Conservation (phyloP, 1,139 yeast species). For the Lizanozyma gosingica region DNA sequence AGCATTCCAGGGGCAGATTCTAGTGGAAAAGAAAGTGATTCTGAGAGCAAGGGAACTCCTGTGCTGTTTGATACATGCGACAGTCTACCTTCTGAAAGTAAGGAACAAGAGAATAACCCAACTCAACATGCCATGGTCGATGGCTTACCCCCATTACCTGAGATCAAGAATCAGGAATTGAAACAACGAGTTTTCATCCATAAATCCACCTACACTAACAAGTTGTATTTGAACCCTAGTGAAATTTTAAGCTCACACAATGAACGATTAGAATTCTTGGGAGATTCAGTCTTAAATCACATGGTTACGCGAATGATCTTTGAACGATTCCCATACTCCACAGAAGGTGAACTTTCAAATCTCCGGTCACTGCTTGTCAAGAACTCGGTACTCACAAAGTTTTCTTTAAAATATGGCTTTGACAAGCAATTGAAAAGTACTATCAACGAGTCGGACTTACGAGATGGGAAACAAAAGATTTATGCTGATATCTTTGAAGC, state of each 20-base stretch:
- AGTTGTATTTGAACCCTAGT: slow-evolving; percentile 43
- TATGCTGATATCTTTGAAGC: slow-evolving; percentile 85
- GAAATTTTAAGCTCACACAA: slow-evolving; percentile 64
- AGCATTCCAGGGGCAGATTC: background rate
- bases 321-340: slow-evolving; percentile 54
- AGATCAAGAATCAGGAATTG: slow-evolving; percentile 49
- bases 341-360: slow-evolving; percentile 77
- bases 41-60: background rate
- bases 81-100: too few relatives aligned
- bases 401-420: slow-evolving; percentile 65
- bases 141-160: slow-evolving; percentile 64
- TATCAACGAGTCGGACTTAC: slow-evolving; percentile 25
- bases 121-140: slow-evolving; percentile 7
- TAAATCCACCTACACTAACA: slow-evolving; percentile 59
- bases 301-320: slow-evolving; percentile 63
- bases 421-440: slow-evolving; percentile 48
- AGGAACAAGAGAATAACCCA: too few relatives aligned
- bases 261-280: slow-evolving; percentile 87
- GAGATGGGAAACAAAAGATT: slow-evolving; percentile 41
- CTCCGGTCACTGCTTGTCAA: slow-evolving; percentile 66
- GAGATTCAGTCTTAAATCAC: slow-evolving; percentile 80
- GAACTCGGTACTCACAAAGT: slow-evolving; percentile 63
- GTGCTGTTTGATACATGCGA: too few relatives aligned
- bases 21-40: too few relatives aligned
- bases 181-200: slow-evolving; percentile 74